These are phyloP conservation scores for Leishmania tropica DNA, from an alignment of 208 protist species.

Conservation along the genomic window DNA sequence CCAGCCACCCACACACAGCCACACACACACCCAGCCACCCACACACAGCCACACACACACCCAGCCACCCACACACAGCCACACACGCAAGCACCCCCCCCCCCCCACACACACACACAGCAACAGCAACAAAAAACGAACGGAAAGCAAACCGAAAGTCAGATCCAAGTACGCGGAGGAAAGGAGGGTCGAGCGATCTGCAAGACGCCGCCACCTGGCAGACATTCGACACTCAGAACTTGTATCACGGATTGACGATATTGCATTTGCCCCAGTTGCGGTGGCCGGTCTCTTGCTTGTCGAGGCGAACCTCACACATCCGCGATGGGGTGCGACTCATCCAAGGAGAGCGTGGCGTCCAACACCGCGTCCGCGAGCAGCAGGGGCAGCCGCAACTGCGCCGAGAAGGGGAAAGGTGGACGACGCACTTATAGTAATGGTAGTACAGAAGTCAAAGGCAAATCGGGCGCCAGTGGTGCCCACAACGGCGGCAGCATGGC, in stretches of 20 bases:
- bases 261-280: background rate
- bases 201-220: background rate
- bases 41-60: too few relatives aligned
- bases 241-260: background rate
- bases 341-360: conserved; percentile 37
- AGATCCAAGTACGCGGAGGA: background rate
- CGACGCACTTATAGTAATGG: conserved; percentile 6
- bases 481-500: background rate
- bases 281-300: background rate
- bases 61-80: too few relatives aligned
- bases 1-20: too few relatives aligned
- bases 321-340: conserved; percentile 50
- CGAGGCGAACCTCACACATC: background rate
- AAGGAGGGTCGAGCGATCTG: background rate
- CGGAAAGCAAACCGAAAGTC: background rate
- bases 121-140: background rate
- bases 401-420: background rate
- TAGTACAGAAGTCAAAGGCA: conserved; percentile 4
- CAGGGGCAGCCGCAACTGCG: background rate
- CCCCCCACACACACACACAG: conserved; percentile 16
- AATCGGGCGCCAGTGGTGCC: conserved; percentile 3
- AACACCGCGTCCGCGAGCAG: background rate
- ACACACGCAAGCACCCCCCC: too few relatives aligned
- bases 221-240: background rate
- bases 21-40: too few relatives aligned